Percentiles rank a stretch among this genome's conserved stretches.
These are phyloP conservation scores for Aphanomyces cochlioides DNA, from an alignment of 352 stramenopile species.

Conservation along the genomic window DNA sequence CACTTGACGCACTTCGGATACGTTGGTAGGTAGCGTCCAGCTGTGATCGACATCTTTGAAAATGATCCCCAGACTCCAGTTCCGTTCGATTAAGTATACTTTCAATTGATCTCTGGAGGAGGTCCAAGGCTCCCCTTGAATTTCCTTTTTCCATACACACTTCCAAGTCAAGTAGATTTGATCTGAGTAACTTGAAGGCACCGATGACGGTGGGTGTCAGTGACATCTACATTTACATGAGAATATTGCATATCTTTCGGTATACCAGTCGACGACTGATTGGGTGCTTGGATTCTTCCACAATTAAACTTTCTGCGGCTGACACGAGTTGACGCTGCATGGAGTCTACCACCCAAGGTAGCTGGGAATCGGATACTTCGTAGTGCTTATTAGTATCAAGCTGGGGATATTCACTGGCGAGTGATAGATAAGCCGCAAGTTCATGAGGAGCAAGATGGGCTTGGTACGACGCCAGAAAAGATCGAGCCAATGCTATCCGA, in stretches of 20 bases:
- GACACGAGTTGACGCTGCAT: conserved; percentile 2
- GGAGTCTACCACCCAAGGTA: conserved; percentile 10
- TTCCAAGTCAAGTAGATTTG: conserved; percentile 10
- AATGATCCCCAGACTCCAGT: conserved; percentile 9
- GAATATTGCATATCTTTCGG: neutral
- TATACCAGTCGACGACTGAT: conserved; percentile 18
- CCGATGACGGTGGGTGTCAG: conserved; percentile 3
- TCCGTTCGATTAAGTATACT: neutral
- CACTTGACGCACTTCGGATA: conserved; percentile 9
- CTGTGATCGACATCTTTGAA: conserved; percentile 12
- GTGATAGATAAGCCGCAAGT: neutral
- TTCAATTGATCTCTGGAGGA: conserved; percentile 10
- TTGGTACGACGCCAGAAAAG: neutral
- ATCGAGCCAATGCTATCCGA: conserved; percentile 6
- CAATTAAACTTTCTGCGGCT: conserved; percentile 2
- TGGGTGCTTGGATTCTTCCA: conserved; percentile 23
- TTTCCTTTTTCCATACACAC: conserved; percentile 18
- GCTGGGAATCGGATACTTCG: neutral
- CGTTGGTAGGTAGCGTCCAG: conserved; percentile 17
- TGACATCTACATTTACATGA: conserved; percentile 2
- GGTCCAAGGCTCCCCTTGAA: neutral
- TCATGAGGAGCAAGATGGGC: neutral
- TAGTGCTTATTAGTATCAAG: neutral
- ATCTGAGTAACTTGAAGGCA: conserved; percentile 14
- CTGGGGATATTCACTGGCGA: conserved; percentile 1